Percentiles rank a stretch among this genome's conserved stretches.
Conservation (phyloP, 2,329 filamentous ascomycete genomes). For the Epicoccum nigrum region DNA sequence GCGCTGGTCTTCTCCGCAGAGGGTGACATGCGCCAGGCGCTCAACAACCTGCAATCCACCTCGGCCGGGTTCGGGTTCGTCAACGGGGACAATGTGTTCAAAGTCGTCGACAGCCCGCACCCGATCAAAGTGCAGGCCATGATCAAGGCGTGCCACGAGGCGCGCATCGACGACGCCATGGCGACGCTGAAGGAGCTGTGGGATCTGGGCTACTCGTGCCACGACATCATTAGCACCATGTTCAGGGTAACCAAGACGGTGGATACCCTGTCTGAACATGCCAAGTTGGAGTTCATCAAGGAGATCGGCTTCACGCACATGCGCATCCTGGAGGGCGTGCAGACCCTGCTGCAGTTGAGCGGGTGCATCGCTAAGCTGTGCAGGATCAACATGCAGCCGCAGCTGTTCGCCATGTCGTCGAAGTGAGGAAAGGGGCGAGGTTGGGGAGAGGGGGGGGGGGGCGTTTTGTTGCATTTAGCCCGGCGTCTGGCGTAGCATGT, state of each 20-base stretch:
- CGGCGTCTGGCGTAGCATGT: slow-evolving; percentile 33
- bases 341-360: slow-evolving; percentile 91
- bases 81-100: slow-evolving; percentile 97
- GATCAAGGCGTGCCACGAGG: slow-evolving; percentile 96
- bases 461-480: slow-evolving; percentile 37
- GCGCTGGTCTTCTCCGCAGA: slow-evolving; percentile 97
- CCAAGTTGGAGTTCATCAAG: slow-evolving; percentile 95
- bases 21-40: slow-evolving; percentile 97
- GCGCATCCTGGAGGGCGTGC: slow-evolving; percentile 97
- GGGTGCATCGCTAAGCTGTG: slow-evolving; percentile 90
- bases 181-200: slow-evolving; percentile 89
- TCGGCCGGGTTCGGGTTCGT: slow-evolving; percentile 93
- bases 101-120: slow-evolving; percentile 94
- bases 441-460: neutral
- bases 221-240: slow-evolving; percentile 99
- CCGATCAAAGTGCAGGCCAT: slow-evolving; percentile 98
- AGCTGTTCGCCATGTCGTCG: slow-evolving; percentile 66
- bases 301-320: slow-evolving; percentile 99
- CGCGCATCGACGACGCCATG: slow-evolving; percentile 84
- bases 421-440: slow-evolving; percentile 17
- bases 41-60: slow-evolving; percentile 97
- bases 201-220: slow-evolving; percentile 94
- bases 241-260: slow-evolving; percentile 98
- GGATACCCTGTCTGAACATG: slow-evolving; percentile 87
- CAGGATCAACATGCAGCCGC: slow-evolving; percentile 95